These are phyloP conservation scores for Phytopythium helicoides DNA, from an alignment of 352 stramenopile species.

Conservation along the genomic window DNA sequence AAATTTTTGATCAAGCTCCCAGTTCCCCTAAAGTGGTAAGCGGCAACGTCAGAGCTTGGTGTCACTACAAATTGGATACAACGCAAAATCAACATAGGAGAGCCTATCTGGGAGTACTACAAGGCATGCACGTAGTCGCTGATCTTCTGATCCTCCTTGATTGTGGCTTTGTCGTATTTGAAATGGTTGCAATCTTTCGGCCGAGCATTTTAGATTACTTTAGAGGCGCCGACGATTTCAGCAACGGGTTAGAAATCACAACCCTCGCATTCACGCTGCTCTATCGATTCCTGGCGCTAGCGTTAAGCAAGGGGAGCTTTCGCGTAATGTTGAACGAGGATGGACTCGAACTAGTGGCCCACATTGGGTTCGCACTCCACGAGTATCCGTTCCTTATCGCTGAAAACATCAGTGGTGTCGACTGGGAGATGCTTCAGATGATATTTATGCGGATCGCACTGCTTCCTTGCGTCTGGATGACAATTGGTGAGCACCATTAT, in stretches of 20 bases:
- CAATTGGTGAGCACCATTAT: conserved; percentile 28
- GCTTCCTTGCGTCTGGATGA: conserved; percentile 33
- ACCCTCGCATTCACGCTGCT: conserved; percentile 34
- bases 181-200: conserved; percentile 18
- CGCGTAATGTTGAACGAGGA: conserved; percentile 19
- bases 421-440: conserved; percentile 27
- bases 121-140: conserved; percentile 9
- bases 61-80: not conserved
- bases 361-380: conserved; percentile 31
- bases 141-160: conserved; percentile 29
- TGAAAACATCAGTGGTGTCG: conserved; percentile 11
- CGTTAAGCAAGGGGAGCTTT: conserved; percentile 10
- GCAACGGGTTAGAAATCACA: conserved; percentile 18
- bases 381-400: conserved; percentile 35
- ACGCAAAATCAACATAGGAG: not conserved
- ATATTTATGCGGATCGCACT: conserved; percentile 31
- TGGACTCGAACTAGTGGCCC: conserved; percentile 22
- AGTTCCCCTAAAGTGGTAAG: not conserved
- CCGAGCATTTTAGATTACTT: not conserved
- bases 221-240: conserved; percentile 10
- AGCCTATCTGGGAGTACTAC: not conserved
- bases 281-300: conserved; percentile 21
- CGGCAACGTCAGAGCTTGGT: not conserved
- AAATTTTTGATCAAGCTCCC: not conserved
- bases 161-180: conserved; percentile 12